Evolutionary conservation across 352 stramenopile genomes (phyloP).

Genomic region (Phytopythium cucurbitacearum): DNA sequence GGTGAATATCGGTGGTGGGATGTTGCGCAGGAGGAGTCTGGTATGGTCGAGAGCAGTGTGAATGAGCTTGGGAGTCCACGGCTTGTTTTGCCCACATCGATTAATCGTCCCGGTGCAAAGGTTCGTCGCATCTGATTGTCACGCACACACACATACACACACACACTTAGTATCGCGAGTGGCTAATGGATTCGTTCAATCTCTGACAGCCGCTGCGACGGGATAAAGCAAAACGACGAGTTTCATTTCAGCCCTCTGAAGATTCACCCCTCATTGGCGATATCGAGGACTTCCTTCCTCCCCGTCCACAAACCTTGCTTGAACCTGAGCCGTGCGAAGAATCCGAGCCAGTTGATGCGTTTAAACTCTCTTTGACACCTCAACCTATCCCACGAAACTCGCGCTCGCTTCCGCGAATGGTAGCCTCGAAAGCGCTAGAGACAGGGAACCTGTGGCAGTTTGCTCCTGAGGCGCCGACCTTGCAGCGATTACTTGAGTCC

Average conservation of each 20-base stretch:
- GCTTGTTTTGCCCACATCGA: conserved; percentile 15
- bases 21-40: conserved; percentile 26
- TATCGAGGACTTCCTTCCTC: conserved; percentile 63
- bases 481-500: conserved; percentile 36
- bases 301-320: conserved; percentile 22
- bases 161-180: too few species aligned
- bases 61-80: conserved; percentile 51
- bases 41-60: conserved; percentile 26
- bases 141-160: too few species aligned
- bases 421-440: too few species aligned
- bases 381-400: conserved; percentile 18
- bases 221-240: not conserved
- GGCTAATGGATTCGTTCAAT: too few species aligned
- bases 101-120: conserved; percentile 13
- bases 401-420: too few species aligned
- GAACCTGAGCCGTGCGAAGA: conserved; percentile 31
- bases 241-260: conserved; percentile 11
- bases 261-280: conserved; percentile 37
- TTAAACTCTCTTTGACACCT: conserved; percentile 41
- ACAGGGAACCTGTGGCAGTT: conserved; percentile 9
- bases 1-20: conserved; percentile 42
- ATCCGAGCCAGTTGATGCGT: conserved; percentile 31
- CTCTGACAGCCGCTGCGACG: not conserved
- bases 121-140: conserved; percentile 8
- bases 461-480: conserved; percentile 29